Evolutionary conservation across 257 asterid species (phyloP), one percentile per base, ranked within the genome.

Genomic region (Solanum etuberosum): DNA sequence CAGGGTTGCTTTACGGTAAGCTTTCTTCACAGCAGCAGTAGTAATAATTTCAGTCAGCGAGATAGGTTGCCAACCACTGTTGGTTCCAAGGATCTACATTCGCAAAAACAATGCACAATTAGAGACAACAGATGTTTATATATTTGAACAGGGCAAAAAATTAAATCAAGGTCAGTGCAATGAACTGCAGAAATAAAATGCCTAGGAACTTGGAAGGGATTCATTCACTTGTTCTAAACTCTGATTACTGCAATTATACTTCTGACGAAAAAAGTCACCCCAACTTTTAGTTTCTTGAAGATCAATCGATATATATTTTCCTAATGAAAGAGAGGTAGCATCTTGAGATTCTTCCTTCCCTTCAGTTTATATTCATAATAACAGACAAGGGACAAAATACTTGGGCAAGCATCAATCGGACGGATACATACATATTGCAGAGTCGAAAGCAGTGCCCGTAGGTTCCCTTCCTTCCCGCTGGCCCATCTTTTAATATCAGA

Each of bases 401-500:
- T 81, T 31, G 68, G 72, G 70, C 20, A 46, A 23, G 71, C 54
- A 86, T 10, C 72, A 54, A 32, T 73, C 29, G 1, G 35, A 74
- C 70, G 9, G 35, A 74, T 70, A 65, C 97, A 87, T 90, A 97
- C 99, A 90, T 95, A 97, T 96, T 97, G 99, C 91, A 97, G 91
- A 86, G 99, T 97, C 2, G 99, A 97, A 90, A 97, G 98, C 90
- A 97, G 97, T 23, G 99, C 99, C 1, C 99, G 98, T 90, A 97
- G 91, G 91, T 97, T 96, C 87, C 96, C 95, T 89, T 97, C 99
- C 91, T 97, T 97, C 34, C 99, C 99, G 16, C 92, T 31, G 11
- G 96, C 96, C 99, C 99, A 97, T 92, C 99, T 94, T 93, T 95
- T 95, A 84, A 97, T 92, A 83, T 97, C 99, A 63, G 95, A 97